phyloP scores from a whole-genome alignment of 768 basidiomycete genomes.

The Xerocomellus dryophilus region DNA sequence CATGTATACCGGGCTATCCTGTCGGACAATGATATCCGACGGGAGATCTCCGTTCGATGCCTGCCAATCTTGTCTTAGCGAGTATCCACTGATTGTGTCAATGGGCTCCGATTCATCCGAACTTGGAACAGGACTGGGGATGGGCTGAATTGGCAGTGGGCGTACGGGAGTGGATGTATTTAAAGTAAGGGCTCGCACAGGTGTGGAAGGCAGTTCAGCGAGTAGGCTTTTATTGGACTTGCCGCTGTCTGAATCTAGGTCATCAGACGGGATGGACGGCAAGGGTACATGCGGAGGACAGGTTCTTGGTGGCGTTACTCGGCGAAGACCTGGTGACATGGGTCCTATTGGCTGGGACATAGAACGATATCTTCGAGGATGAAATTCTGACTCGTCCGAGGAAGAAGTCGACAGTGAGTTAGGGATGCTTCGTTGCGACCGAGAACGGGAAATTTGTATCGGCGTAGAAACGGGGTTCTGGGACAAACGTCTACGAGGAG shows the following conservation, averaged over 20 bases:
- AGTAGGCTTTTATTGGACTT: not conserved
- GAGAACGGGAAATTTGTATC: not conserved
- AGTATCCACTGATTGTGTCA: not conserved
- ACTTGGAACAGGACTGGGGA: slow-evolving; percentile 15
- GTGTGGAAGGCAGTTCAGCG: slow-evolving; percentile 4
- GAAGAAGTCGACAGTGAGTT: slow-evolving; percentile 2
- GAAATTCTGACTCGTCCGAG: slow-evolving; percentile 7
- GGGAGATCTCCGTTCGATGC: not conserved
- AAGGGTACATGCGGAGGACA: slow-evolving; percentile 20
- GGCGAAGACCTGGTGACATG: slow-evolving; percentile 2
- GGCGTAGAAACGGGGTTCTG: not conserved
- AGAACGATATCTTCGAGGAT: not conserved
- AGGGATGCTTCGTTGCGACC: not conserved
- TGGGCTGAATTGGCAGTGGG: slow-evolving; percentile 18
- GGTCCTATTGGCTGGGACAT: slow-evolving; percentile 1
- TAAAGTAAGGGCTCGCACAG: not conserved
- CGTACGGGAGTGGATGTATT: slow-evolving; percentile 1
- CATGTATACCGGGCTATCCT: slow-evolving; percentile 21
- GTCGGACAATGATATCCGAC: slow-evolving; percentile 12
- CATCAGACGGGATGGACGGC: slow-evolving; percentile 21
- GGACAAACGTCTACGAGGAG: not conserved
- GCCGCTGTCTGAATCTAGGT: not conserved
- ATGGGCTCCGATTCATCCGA: slow-evolving; percentile 6
- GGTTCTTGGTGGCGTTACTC: slow-evolving; percentile 9
- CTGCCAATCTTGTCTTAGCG: slow-evolving; percentile 10